These are phyloP conservation scores for Fusarium devonianum DNA, from an alignment of 2,329 filamentous ascomycete species.

Conservation along the genomic window DNA sequence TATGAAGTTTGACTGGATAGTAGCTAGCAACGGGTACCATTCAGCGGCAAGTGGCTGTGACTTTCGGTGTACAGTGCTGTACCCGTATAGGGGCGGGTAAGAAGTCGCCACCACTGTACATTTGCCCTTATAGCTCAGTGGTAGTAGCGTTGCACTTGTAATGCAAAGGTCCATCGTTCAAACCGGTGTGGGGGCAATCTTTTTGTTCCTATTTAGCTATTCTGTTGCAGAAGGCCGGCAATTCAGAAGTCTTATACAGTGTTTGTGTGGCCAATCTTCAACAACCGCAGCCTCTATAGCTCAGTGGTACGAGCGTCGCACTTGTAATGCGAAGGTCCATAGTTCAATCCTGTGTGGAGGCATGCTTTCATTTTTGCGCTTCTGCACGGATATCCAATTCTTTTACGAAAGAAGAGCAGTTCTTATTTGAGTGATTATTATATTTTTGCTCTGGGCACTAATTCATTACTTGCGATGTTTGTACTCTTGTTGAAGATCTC, in stretches of 20 bases:
- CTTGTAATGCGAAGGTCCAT: slow-evolving; percentile 17
- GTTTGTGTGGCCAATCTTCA: neutral
- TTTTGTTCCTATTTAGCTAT: slow-evolving; percentile 6
- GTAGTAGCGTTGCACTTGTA: slow-evolving; percentile 37
- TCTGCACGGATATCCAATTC: neutral
- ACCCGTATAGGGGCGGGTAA: too few relatives aligned
- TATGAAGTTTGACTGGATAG: too few relatives aligned
- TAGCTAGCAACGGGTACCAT: too few relatives aligned
- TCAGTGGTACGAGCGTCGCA: slow-evolving; percentile 15
- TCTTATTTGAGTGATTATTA: neutral
- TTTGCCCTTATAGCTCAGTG: slow-evolving; percentile 34
- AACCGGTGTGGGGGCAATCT: slow-evolving; percentile 32
- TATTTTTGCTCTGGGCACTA: too few relatives aligned
- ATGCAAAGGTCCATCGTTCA: slow-evolving; percentile 38
- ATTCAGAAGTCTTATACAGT: neutral
- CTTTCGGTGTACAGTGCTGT: too few relatives aligned
- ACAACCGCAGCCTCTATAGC: slow-evolving; percentile 8
- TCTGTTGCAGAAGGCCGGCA: neutral
- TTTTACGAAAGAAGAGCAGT: neutral
- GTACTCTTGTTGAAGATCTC: too few relatives aligned
- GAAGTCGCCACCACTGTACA: neutral
- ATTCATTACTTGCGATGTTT: too few relatives aligned
- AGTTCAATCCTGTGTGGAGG: slow-evolving; percentile 15
- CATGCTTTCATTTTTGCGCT: neutral
- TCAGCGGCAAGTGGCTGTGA: too few relatives aligned